phyloP scores from a whole-genome alignment of 2,329 filamentous ascomycete genomes.

The Exserohilum turcica region DNA sequence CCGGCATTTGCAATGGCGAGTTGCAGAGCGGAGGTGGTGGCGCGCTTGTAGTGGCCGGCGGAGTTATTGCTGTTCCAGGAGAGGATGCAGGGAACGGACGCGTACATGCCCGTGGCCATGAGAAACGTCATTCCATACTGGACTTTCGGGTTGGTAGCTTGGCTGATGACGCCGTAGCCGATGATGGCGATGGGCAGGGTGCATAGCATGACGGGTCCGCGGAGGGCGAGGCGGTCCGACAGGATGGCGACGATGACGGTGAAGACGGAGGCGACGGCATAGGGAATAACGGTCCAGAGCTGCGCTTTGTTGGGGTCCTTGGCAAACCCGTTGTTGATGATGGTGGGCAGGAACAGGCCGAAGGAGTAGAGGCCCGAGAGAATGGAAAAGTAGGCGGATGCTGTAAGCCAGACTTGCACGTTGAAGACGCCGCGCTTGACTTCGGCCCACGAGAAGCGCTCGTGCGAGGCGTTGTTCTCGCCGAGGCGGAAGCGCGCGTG shows the following conservation, averaged over 20 bases:
- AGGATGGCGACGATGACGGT: slow-evolving; percentile 60
- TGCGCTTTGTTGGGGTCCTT: slow-evolving; percentile 63
- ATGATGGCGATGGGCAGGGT: slow-evolving; percentile 67
- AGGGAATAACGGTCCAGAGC: slow-evolving; percentile 68
- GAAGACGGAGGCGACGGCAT: slow-evolving; percentile 63
- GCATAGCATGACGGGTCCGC: slow-evolving; percentile 66
- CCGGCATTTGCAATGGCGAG: slow-evolving; percentile 70
- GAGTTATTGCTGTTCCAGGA: slow-evolving; percentile 72
- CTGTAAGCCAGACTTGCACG: slow-evolving; percentile 67
- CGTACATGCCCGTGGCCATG: slow-evolving; percentile 69
- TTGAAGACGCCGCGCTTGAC: slow-evolving; percentile 66
- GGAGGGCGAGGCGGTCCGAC: slow-evolving; percentile 64
- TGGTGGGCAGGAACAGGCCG: slow-evolving; percentile 69
- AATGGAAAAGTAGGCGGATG: slow-evolving; percentile 64
- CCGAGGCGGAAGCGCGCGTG: slow-evolving; percentile 56
- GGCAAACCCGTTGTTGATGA: slow-evolving; percentile 63
- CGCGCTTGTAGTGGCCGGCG: slow-evolving; percentile 71
- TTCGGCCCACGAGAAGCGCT: slow-evolving; percentile 65
- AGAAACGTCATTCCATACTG: slow-evolving; percentile 71
- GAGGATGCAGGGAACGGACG: slow-evolving; percentile 65
- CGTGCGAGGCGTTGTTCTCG: slow-evolving; percentile 42
- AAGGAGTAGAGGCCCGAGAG: slow-evolving; percentile 66
- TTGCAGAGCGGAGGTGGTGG: slow-evolving; percentile 69
- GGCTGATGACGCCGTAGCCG: slow-evolving; percentile 68
- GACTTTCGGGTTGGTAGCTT: slow-evolving; percentile 56